Evolutionary conservation across 2,329 filamentous ascomycete species (phyloP).

Genomic region (Chrysoporthe austroafricana): DNA sequence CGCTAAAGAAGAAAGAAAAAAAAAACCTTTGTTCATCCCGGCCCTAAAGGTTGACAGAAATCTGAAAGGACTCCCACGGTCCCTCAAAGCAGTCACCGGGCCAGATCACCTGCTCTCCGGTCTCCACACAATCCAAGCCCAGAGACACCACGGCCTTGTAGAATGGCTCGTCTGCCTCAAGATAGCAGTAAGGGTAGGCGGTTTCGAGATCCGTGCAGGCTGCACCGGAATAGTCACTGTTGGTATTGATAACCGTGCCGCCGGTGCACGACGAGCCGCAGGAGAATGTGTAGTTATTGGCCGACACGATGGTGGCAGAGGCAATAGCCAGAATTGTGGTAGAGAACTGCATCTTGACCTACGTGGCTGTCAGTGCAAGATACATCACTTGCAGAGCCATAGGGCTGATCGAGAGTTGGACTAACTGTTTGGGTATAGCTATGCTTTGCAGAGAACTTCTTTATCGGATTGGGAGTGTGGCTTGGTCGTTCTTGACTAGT

Average conservation of each 20-base stretch:
- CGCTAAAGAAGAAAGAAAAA: neutral
- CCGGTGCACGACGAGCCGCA: conserved; percentile 23
- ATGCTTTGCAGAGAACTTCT: neutral
- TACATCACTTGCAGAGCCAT: neutral
- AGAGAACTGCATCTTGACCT: conserved; percentile 18
- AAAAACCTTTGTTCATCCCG: neutral
- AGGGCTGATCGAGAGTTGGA: neutral
- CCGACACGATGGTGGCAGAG: conserved; percentile 7
- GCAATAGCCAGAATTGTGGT: conserved; percentile 17
- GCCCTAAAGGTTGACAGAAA: conserved; percentile 19
- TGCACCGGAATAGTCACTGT: conserved; percentile 16
- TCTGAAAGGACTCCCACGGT: conserved; percentile 12
- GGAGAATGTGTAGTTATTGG: conserved; percentile 25
- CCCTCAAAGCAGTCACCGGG: conserved; percentile 17
- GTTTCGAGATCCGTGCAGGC: conserved; percentile 18
- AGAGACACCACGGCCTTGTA: conserved; percentile 22
- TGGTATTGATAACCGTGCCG: conserved; percentile 11
- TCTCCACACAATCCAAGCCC: neutral
- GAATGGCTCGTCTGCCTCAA: conserved; percentile 12
- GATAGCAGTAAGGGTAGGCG: conserved; percentile 23
- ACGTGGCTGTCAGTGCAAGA: neutral
- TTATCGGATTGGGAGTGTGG: neutral
- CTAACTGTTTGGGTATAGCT: neutral
- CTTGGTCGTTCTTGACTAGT: neutral
- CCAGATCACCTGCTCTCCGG: conserved; percentile 1